Evolutionary conservation across 2,329 filamentous ascomycete species (phyloP).

Genomic region (Ophiostoma sp.): DNA sequence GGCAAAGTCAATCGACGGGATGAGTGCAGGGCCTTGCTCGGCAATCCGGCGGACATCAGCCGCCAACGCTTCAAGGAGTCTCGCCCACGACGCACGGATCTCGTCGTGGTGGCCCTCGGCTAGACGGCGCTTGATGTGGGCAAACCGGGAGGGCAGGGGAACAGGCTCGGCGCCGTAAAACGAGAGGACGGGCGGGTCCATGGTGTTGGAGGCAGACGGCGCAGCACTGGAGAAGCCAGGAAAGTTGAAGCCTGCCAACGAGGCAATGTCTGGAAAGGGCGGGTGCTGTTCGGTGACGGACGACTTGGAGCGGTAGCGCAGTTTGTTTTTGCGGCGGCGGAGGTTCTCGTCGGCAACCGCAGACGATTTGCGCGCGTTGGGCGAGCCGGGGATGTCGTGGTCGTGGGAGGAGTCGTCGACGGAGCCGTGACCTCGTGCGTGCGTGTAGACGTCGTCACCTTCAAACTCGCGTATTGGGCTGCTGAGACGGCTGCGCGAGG

Average conservation of each 20-base stretch:
- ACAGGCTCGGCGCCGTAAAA: conserved; percentile 60
- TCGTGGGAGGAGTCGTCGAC: not conserved
- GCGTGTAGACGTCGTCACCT: not conserved
- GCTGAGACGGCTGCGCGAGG: conserved; percentile 11
- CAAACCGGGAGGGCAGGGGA: conserved; percentile 60
- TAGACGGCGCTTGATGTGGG: conserved; percentile 56
- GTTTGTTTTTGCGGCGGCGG: conserved; percentile 16
- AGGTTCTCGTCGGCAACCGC: not conserved
- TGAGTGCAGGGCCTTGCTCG: conserved; percentile 51
- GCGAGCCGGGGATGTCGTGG: not conserved
- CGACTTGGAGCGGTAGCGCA: conserved; percentile 18
- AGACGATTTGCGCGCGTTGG: not conserved
- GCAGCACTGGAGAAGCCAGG: not conserved
- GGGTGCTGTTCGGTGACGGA: not conserved
- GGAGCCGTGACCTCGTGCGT: not conserved
- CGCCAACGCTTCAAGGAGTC: conserved; percentile 53
- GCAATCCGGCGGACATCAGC: conserved; percentile 45
- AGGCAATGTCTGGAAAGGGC: not conserved
- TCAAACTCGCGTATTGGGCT: conserved; percentile 8
- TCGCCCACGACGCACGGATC: conserved; percentile 56
- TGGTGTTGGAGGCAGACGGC: conserved; percentile 30
- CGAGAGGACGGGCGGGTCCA: conserved; percentile 54
- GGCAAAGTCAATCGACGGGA: conserved; percentile 56
- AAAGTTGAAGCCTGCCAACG: not conserved
- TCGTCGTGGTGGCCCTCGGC: conserved; percentile 56